Base-by-base conservation (phyloP, 768 basidiomycete genomes). In the Rhodotorula taiwanensis region DNA sequence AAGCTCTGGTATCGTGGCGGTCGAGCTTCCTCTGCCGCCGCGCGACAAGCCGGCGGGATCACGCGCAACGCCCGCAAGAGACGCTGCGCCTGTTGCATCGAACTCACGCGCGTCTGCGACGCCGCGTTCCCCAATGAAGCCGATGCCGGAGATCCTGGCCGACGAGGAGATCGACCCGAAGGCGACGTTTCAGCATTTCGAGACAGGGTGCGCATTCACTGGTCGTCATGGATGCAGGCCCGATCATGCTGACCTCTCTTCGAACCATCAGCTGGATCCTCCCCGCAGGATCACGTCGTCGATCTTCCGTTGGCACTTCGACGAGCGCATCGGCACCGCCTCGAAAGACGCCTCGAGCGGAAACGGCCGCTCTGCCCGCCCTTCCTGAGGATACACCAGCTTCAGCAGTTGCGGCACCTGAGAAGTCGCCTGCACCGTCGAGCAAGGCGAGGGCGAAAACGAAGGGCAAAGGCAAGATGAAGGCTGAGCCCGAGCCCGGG, bases 401-500 rank as follows among this genome's bases (percentile, higher is more conserved):
- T 10, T 41, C 20, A n/a, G n/a, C n/a, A n/a, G n/a, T n/a, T n/a
- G n/a, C n/a, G n/a, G n/a, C n/a, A n/a, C n/a, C n/a, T n/a, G n/a
- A n/a, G n/a, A n/a, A n/a, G n/a, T n/a, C 45, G 45, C 45, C 45
- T 5, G 6, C 18, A 15, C 18, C 34, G 31, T n/a, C 28, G 15
- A 34, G 50, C 59, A 76, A 86, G 88, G 10, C 83, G 80, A 4
- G 83, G 79, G 23, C 42, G 30, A 2, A 33, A 76, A 85, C n/a
- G 86, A 76, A 85, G 85, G 30, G 81, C 84, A 21, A 89, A 62
- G 47, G 84, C 65, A 52, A 91, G 80, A 2, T 87, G 28, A 18
- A 10, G 80, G 55, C 82, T 80, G 53, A 87, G 77, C 1, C 88
- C 87, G 59, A 82, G 88, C 48, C 91, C 80, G 5, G 85, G 86